A percentile compares a stretch with the other conserved stretches of the same genome.
Evolutionary conservation across 441 rosid species (phyloP).

Genomic region (Croton laevigatus): DNA sequence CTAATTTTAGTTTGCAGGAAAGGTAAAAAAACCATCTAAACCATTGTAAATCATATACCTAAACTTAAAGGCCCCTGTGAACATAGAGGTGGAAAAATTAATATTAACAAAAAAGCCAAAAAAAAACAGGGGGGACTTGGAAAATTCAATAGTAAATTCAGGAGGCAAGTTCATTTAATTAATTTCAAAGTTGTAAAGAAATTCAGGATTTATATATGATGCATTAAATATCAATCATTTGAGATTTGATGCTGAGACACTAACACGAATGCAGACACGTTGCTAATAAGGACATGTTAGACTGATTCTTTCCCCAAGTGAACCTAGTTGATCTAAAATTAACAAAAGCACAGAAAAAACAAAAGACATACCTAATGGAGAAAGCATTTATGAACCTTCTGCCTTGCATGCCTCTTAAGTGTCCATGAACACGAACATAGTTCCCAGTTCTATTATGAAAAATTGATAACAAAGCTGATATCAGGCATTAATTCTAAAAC

Average conservation of each 20-base stretch:
- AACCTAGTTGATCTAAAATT: constrained; percentile 3
- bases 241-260: not conserved
- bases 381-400: constrained; percentile 72
- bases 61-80: not conserved
- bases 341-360: constrained; percentile 8
- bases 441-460: constrained; percentile 50
- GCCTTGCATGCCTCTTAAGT: constrained; percentile 71
- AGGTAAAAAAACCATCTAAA: not conserved
- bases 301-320: not conserved
- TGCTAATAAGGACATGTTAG: not conserved
- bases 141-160: not conserved
- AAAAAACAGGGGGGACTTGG: not conserved
- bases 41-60: not conserved
- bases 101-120: not conserved
- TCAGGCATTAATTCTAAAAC: constrained; percentile 21
- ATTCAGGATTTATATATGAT: not conserved
- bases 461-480: not conserved
- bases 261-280: not conserved
- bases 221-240: not conserved
- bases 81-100: no score
- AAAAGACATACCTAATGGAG: constrained; percentile 57
- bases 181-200: not conserved
- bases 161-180: not conserved
- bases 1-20: not conserved
- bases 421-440: constrained; percentile 80